These are phyloP conservation scores for Populus deltoides DNA, from an alignment of 345 rosid species.

Conservation along the genomic window DNA sequence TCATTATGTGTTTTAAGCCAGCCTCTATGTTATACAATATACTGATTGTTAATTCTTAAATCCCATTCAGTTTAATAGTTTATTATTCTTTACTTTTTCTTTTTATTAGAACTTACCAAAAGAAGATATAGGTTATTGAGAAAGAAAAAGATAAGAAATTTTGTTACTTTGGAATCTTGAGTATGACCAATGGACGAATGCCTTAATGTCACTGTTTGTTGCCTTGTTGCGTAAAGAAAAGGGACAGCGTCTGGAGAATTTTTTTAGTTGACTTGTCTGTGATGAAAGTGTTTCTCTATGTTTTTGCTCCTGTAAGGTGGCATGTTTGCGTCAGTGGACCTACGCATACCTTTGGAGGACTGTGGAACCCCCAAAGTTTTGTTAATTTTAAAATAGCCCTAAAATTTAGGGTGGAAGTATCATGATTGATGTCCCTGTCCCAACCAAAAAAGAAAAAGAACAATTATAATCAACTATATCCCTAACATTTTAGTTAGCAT, in stretches of 20 bases:
- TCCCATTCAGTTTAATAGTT: conserved; percentile 2
- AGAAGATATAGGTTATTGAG: background rate
- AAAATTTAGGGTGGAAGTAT: background rate
- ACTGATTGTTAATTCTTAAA: background rate
- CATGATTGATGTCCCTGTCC: background rate
- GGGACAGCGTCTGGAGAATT: background rate
- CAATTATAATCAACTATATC: background rate
- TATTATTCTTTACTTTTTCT: background rate
- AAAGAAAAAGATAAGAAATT: background rate
- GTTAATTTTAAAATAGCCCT: too few species aligned
- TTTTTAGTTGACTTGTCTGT: background rate
- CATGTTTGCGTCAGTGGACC: background rate
- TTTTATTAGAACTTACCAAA: background rate
- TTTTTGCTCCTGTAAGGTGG: background rate
- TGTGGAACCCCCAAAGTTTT: background rate
- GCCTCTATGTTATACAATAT: background rate
- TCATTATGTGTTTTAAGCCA: background rate
- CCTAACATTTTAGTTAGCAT: background rate
- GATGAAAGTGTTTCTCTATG: background rate
- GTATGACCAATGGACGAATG: background rate
- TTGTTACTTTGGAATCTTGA: background rate
- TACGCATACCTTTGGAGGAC: background rate
- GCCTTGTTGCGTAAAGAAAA: background rate
- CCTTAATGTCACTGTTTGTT: background rate
- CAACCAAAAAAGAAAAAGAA: background rate